Evolutionary conservation across 2,329 filamentous ascomycete genomes (phyloP).

Genomic region (Aspergillus neoniger): DNA sequence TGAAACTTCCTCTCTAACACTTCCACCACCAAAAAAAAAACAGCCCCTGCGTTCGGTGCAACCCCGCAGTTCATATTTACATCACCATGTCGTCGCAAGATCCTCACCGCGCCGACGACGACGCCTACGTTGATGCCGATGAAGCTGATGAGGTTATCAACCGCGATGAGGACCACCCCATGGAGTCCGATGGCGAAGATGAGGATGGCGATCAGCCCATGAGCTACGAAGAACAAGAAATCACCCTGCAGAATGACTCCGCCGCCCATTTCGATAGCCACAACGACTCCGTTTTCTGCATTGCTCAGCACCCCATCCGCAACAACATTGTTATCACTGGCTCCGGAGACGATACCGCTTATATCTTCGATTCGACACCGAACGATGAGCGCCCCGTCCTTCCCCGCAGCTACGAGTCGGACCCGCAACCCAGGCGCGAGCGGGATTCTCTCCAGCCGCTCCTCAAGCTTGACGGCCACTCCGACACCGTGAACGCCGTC

Average conservation of each 20-base stretch:
- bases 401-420: conserved; percentile 72
- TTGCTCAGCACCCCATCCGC: conserved; percentile 84
- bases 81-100: conserved; percentile 39
- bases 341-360: conserved; percentile 81
- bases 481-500: conserved; percentile 85
- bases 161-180: conserved; percentile 68
- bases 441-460: conserved; percentile 64
- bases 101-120: conserved; percentile 56
- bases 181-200: conserved; percentile 71
- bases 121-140: conserved; percentile 72
- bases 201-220: conserved; percentile 53
- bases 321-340: conserved; percentile 82
- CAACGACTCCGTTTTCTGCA: conserved; percentile 89
- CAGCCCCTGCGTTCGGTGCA: background rate
- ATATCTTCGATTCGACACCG: conserved; percentile 77
- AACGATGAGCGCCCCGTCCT: conserved; percentile 63
- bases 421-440: conserved; percentile 61
- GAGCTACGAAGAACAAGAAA: conserved; percentile 59
- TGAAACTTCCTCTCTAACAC: background rate
- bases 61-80: background rate
- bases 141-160: conserved; percentile 78
- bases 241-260: conserved; percentile 87
- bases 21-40: background rate
- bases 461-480: conserved; percentile 82
- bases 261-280: conserved; percentile 88